Base-by-base conservation (phyloP, 768 basidiomycete species). In the Boletus rufocinnamomeus region DNA sequence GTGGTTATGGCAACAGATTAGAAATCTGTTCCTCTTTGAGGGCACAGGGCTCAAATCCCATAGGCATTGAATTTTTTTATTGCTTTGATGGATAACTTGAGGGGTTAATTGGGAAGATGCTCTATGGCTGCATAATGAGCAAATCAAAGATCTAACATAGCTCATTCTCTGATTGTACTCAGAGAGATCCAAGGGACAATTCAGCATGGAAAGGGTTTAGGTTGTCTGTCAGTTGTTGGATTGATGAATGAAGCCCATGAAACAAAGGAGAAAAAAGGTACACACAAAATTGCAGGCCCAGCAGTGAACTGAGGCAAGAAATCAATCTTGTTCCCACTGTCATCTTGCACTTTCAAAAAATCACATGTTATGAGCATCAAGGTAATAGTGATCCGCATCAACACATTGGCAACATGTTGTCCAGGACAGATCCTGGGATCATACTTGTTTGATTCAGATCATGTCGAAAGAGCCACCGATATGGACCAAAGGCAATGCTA, bases 351-450 rank as follows among this genome's bases (percentile, higher is more conserved):
- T 57, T 69, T 69, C 51, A 50, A 30, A 50, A 65, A 65, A 19
- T 67, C 52, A 25, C 72, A 70, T 11, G 56, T 38, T 13, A 63
- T 59, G 34, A 72, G 68, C 61, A 72, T 60, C 11, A 58, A 62
- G 5, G 40, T 56, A 37, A 68, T 59, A 30, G 68, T 61, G 25
- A 67, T 66, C 69, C 70, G 70, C 46, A 70, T 37, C 38, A 68
- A 70, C 5, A 52, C 66, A 46, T 63, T 25, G 17, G 62, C 70
- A 40, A 66, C 45, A 28, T 67, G 44, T 48, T 46, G 58, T 43
- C 70, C 68, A n/a, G 70, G 70, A 11, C 62, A 70, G 11, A 62
- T 45, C 57, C 70, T 67, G 34, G 43, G 19, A 28, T 38, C 4
- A 16, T 21, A 56, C 54, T 19, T 28, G 27, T 52, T 38, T 28